These are phyloP conservation scores for Malus asiatica DNA, from an alignment of 306 rosid species.

Conservation along the genomic window DNA sequence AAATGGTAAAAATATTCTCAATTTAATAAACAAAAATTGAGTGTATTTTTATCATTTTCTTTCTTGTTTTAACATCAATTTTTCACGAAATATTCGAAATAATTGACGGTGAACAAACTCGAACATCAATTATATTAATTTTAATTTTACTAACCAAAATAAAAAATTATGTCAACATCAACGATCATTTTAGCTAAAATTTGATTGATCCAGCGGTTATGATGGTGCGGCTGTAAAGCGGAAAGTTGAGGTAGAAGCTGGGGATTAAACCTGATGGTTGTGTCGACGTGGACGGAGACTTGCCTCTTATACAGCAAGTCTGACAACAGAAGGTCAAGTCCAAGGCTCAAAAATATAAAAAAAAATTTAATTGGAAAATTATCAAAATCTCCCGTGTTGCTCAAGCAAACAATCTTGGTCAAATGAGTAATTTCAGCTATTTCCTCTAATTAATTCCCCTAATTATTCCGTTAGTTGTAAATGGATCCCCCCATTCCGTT, in stretches of 20 bases:
- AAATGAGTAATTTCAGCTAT: background rate
- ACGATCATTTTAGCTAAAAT: background rate
- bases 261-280: background rate
- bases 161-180: no score
- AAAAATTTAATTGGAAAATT: background rate
- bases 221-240: background rate
- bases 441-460: background rate
- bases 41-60: no score
- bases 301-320: background rate
- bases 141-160: fast-evolving
- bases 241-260: background rate
- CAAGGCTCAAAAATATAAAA: no score
- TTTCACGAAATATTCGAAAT: fast-evolving
- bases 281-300: background rate
- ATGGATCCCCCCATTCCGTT: no score
- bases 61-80: no score
- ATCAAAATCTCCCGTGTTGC: background rate
- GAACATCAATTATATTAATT: fast-evolving
- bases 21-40: no score
- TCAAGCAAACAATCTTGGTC: background rate
- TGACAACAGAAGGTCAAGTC: background rate
- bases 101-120: fast-evolving
- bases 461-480: background rate
- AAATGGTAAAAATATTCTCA: no score
- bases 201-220: background rate